Evolutionary conservation across 2,329 filamentous ascomycete genomes (phyloP).

Genomic region (Lasiodiplodia theobromae): DNA sequence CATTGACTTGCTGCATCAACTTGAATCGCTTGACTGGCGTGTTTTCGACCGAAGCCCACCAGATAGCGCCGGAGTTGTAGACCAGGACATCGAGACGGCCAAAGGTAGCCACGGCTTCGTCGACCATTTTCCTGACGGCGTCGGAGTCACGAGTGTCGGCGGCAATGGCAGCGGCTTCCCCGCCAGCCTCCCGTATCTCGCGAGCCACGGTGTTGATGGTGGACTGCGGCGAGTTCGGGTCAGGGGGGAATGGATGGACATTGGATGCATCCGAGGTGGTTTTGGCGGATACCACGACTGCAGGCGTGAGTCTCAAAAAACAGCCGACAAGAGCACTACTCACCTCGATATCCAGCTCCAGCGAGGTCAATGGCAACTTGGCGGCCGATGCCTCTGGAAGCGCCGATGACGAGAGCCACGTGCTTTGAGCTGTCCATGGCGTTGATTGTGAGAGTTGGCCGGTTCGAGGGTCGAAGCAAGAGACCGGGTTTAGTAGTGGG

Average conservation of each 20-base stretch:
- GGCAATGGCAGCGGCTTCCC: slow-evolving; percentile 68
- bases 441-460: background rate
- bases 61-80: slow-evolving; percentile 87
- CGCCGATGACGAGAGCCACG: slow-evolving; percentile 76
- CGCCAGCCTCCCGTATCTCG: slow-evolving; percentile 72
- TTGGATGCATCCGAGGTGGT: slow-evolving; percentile 69
- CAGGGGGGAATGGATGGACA: slow-evolving; percentile 70
- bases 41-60: slow-evolving; percentile 77
- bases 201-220: slow-evolving; percentile 82
- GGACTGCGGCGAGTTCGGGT: slow-evolving; percentile 76
- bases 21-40: slow-evolving; percentile 80
- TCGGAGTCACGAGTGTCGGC: slow-evolving; percentile 74
- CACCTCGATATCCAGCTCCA: slow-evolving; percentile 73
- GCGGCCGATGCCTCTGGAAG: slow-evolving; percentile 80
- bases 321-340: slow-evolving; percentile 1
- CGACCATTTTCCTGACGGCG: slow-evolving; percentile 67
- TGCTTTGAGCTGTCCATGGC: slow-evolving; percentile 17
- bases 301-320: background rate
- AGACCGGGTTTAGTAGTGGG: background rate
- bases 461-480: background rate
- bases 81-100: slow-evolving; percentile 74
- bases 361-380: slow-evolving; percentile 82
- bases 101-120: slow-evolving; percentile 64
- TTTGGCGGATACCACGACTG: slow-evolving; percentile 81
- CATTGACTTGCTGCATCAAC: slow-evolving; percentile 57